Conservation (phyloP, 2,329 filamentous ascomycete genomes). For the Diaporthe citrichinensis region DNA sequence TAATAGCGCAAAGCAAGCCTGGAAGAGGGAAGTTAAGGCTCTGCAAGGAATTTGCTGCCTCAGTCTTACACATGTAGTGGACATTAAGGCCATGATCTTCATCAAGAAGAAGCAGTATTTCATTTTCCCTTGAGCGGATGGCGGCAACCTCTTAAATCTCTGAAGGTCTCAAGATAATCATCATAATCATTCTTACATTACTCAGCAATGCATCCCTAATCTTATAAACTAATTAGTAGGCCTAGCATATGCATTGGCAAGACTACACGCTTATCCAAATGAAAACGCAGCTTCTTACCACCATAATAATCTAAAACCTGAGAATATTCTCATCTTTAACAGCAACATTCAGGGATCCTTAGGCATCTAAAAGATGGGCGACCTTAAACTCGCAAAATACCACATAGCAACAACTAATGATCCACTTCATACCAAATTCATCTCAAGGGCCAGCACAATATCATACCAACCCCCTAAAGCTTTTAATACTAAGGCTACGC, state of each 20-base stretch:
- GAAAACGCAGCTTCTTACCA: conserved; percentile 23
- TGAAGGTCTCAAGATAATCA: not conserved
- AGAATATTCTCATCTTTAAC: conserved; percentile 29
- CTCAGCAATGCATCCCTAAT: not conserved
- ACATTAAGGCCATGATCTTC: conserved; percentile 3
- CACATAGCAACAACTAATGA: not conserved
- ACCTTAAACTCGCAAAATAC: not conserved
- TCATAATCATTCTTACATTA: not conserved
- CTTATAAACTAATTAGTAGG: conserved; percentile 11
- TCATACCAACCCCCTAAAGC: conserved; percentile 12
- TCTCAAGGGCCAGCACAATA: not conserved
- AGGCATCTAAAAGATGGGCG: conserved; percentile 13
- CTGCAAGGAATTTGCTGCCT: not conserved
- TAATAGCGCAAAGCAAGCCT: not conserved
- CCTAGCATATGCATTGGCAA: conserved; percentile 24
- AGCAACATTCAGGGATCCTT: no score
- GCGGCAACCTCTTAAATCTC: conserved; percentile 33
- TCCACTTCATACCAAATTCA: not conserved
- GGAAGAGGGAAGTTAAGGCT: not conserved
- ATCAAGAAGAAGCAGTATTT: conserved; percentile 18
- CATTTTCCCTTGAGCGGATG: conserved; percentile 38
- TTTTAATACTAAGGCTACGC: no score
- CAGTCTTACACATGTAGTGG: not conserved
- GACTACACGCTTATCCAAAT: not conserved
- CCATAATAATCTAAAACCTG: conserved; percentile 30